phyloP scores from a whole-genome alignment of 139 green algal genomes.

The Astrephomene gubernaculifera region DNA sequence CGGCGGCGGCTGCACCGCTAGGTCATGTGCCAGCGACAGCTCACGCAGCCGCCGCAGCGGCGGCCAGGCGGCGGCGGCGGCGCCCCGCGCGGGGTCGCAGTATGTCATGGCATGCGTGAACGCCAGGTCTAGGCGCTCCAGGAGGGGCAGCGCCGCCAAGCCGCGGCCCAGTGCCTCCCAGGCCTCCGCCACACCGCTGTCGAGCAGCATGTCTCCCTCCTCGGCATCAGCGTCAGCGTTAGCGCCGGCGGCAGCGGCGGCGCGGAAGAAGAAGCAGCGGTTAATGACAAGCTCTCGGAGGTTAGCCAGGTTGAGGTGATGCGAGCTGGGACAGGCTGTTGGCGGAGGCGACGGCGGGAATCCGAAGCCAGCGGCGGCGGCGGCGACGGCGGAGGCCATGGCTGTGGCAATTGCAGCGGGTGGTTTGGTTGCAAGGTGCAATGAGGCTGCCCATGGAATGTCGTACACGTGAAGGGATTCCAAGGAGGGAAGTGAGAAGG shows the following conservation, averaged over 20 bases:
- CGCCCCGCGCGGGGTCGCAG: conserved; percentile 13
- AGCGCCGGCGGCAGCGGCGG: background rate
- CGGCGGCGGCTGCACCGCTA: conserved; percentile 12
- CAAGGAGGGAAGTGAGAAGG: conserved; percentile 13
- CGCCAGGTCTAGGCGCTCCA: conserved; percentile 26
- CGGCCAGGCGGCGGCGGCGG: conserved; percentile 1
- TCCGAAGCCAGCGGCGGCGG: too few relatives aligned
- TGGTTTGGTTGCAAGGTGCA: background rate
- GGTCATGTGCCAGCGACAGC: conserved; percentile 15
- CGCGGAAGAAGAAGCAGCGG: background rate
- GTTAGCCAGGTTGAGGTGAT: background rate
- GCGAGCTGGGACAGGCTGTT: too few relatives aligned
- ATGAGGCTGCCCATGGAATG: background rate
- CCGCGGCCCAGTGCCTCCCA: conserved; percentile 15
- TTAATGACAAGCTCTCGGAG: conserved; percentile 1
- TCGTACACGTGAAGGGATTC: background rate
- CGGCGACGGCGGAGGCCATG: too few relatives aligned
- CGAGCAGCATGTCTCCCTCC: too few relatives aligned
- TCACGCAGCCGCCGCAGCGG: background rate
- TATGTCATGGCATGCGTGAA: conserved; percentile 31
- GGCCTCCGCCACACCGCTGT: background rate
- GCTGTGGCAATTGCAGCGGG: background rate
- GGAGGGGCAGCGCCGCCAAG: background rate
- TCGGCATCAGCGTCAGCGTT: too few relatives aligned
- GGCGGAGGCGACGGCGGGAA: too few relatives aligned